These are phyloP conservation scores for Plasmopara viticola DNA, from an alignment of 352 stramenopile species.

Conservation along the genomic window DNA sequence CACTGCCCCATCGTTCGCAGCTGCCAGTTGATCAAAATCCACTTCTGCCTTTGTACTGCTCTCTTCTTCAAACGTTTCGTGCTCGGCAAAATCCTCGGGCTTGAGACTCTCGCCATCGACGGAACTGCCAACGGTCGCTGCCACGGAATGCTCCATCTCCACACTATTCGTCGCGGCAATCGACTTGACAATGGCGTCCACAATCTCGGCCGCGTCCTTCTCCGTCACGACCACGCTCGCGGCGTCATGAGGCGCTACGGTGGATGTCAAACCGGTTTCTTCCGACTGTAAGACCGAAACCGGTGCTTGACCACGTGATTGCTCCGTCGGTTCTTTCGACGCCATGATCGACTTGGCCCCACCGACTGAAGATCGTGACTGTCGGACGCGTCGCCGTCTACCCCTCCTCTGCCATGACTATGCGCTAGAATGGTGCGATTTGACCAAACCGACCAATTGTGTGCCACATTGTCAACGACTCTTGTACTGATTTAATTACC, in stretches of 20 bases:
- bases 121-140: slow-evolving; percentile 20
- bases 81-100: slow-evolving; percentile 18
- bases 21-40: slow-evolving; percentile 20
- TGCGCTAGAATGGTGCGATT: slow-evolving; percentile 10
- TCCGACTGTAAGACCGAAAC: neutral
- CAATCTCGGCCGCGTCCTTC: neutral
- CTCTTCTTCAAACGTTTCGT: slow-evolving; percentile 12
- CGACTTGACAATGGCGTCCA: slow-evolving; percentile 1
- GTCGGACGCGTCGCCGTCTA: slow-evolving; percentile 5
- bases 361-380: slow-evolving; percentile 10
- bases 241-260: neutral
- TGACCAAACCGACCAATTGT: slow-evolving; percentile 5
- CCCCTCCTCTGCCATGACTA: slow-evolving; percentile 2
- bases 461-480: slow-evolving; percentile 1
- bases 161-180: neutral
- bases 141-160: slow-evolving; percentile 19
- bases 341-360: slow-evolving; percentile 9
- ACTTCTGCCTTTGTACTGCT: slow-evolving; percentile 13
- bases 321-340: slow-evolving; percentile 1
- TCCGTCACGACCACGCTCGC: neutral
- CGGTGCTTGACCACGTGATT: neutral
- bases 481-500: too few species aligned
- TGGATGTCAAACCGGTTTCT: too few species aligned
- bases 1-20: neutral
- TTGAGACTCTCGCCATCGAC: slow-evolving; percentile 19